These are phyloP conservation scores for Pseudonitzschia pungens DNA, from an alignment of 108 stramenopile species.

Conservation along the genomic window DNA sequence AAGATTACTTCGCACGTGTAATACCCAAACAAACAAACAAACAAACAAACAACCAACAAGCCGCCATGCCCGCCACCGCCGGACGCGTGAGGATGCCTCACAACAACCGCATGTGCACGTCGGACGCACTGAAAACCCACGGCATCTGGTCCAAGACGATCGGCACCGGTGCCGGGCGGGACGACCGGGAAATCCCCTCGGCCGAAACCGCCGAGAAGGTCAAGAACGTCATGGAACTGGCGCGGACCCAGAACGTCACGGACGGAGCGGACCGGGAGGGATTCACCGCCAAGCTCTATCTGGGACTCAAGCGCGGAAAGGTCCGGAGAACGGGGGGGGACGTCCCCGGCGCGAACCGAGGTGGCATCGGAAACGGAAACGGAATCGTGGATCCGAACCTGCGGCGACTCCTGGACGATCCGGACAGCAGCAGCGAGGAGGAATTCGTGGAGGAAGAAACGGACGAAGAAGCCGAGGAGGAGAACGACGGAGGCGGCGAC, in stretches of 20 bases:
- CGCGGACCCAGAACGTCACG: constrained; percentile 72
- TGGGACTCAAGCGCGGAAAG: constrained; percentile 77
- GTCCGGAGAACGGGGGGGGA: constrained; percentile 31
- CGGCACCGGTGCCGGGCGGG: constrained; percentile 71
- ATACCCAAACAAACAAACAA: too few relatives aligned
- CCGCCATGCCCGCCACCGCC: constrained; percentile 21
- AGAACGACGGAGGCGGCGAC: constrained; percentile 13
- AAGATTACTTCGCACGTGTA: too few relatives aligned
- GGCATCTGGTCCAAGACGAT: constrained; percentile 87
- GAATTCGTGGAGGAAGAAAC: constrained; percentile 58
- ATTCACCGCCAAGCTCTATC: constrained; percentile 77
- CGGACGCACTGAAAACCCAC: constrained; percentile 61
- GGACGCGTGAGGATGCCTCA: constrained; percentile 84
- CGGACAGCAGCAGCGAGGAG: constrained; percentile 77
- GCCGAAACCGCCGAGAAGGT: constrained; percentile 45
- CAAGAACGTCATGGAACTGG: constrained; percentile 72
- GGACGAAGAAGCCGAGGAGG: constrained; percentile 41
- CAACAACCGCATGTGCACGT: constrained; percentile 87
- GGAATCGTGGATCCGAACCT: constrained; percentile 26
- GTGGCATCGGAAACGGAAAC: constrained; percentile 17
- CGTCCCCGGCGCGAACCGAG: too few relatives aligned
- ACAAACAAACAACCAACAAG: too few relatives aligned
- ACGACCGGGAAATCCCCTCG: constrained; percentile 20
- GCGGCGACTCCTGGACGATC: constrained; percentile 53
- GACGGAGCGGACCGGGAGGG: constrained; percentile 66